Conservation (phyloP, 2,329 filamentous ascomycete species). For the Ceratocystis huliohia region DNA sequence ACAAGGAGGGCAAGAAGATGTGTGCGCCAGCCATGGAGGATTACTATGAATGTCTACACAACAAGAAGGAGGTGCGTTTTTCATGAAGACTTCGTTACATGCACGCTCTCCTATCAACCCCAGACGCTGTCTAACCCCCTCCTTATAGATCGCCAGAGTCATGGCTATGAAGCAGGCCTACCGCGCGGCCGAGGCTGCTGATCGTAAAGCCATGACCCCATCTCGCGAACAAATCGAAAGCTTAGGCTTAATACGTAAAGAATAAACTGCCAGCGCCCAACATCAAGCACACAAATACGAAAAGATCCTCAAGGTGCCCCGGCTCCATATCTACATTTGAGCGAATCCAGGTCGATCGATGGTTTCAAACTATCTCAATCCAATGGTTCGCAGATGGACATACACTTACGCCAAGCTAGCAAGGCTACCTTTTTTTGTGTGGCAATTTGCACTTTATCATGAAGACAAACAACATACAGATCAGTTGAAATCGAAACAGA, state of each 20-base stretch:
- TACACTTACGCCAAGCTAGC: not conserved
- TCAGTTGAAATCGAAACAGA: constrained; percentile 12
- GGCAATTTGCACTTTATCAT: constrained; percentile 6
- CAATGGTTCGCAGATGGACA: too few species aligned
- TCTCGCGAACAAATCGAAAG: constrained; percentile 78
- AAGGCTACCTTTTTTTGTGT: not conserved
- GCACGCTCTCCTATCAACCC: not conserved
- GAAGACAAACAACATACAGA: constrained; percentile 8
- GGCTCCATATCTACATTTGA: not conserved
- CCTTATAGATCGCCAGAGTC: constrained; percentile 58
- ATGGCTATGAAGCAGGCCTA: constrained; percentile 71
- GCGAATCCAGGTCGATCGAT: not conserved
- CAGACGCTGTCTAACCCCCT: not conserved
- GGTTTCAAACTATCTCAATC: not conserved
- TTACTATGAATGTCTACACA: constrained; percentile 97
- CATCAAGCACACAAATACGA: not conserved
- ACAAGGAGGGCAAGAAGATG: constrained; percentile 72
- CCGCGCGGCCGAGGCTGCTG: constrained; percentile 56
- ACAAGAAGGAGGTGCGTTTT: constrained; percentile 83
- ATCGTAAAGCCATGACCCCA: constrained; percentile 60
- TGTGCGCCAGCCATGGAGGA: constrained; percentile 79
- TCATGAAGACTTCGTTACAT: too few species aligned
- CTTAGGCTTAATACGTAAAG: constrained; percentile 69
- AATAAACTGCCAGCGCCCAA: constrained; percentile 48
- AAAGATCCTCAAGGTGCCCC: not conserved